phyloP scores from a whole-genome alignment of 2,329 filamentous ascomycete genomes.

The Ophiostoma sp. region DNA sequence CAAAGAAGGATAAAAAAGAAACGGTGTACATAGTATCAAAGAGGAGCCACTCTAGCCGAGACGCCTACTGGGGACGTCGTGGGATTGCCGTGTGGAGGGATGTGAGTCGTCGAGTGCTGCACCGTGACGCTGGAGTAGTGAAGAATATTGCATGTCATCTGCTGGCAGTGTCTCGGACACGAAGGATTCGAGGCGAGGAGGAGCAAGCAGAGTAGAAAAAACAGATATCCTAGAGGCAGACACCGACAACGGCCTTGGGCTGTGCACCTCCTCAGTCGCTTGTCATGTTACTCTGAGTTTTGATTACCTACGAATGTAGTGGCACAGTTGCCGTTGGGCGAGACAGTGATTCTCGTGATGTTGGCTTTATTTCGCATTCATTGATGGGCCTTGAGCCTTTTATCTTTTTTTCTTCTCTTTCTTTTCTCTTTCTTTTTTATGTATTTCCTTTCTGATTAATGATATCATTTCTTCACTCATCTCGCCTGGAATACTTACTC shows the following conservation, averaged over 20 bases:
- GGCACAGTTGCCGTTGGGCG: too few relatives aligned
- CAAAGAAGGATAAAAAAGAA: background rate
- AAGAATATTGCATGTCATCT: background rate
- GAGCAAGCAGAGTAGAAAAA: background rate
- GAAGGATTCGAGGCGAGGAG: background rate
- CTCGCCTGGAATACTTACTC: background rate
- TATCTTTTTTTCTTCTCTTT: background rate
- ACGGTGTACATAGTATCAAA: too few relatives aligned
- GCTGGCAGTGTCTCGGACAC: background rate
- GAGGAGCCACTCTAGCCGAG: background rate
- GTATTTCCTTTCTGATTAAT: too few relatives aligned
- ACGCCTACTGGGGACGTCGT: background rate
- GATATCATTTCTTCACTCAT: background rate
- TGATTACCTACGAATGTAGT: too few relatives aligned
- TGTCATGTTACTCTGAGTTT: too few relatives aligned
- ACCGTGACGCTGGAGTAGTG: too few relatives aligned
- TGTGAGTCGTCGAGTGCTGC: background rate
- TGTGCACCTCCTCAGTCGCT: background rate
- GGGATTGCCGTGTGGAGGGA: background rate
- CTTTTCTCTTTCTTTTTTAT: background rate
- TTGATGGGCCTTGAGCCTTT: background rate
- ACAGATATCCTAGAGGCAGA: background rate
- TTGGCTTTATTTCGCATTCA: background rate
- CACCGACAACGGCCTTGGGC: constrained; percentile 4
- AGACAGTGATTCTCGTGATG: too few relatives aligned